Base-by-base conservation (phyloP, 108 stramenopile species). In the Stephanodiscus triporus region DNA sequence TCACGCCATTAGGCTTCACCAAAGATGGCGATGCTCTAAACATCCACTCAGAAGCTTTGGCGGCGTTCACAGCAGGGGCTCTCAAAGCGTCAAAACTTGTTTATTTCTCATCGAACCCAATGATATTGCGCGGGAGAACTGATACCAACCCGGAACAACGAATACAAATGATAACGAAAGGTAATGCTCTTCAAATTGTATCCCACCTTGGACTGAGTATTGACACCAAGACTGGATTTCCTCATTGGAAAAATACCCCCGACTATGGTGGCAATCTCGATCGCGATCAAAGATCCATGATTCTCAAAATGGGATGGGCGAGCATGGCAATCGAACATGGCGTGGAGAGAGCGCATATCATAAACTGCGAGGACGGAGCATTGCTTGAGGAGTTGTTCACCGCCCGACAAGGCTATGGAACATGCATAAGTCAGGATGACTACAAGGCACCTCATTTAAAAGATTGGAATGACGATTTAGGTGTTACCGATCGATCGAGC, bases 281-380 rank as follows among this genome's bases (percentile, higher is more conserved):
- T 30, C 56, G 45, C 24, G 63, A 79, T 53, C 71, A 73, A 43
- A 72, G 69, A 38, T 70, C 77, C 7, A 59, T 82, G 63, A 56
- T 88, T 2, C 65, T 88, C 0, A 82, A 88, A 68, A 64, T 88
- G 65, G 85, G 81, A 70, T 88, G 88, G 88, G 80, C 85, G n/a
- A 68, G 76, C 22, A 77, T 73, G 70, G 85, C 88, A 9, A 48
- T 86, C 40, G 82, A 86, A 24, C 72, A 74, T 14, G 88, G 88
- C 24, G 88, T 88, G 22, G 84, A 82, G 38, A 72, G 85, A 62
- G 88, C 88, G n/a, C 88, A 88, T 66, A 84, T 88, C 8, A 72
- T 88, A 59, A 77, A 73, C 38, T 82, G 81, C 42, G 77, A 78
- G 19, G 85, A 88, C 77, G 88, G 88, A 32, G 80, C 88, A 20